phyloP scores from a whole-genome alignment of 441 rosid genomes.

The Metrosideros polymorpha region DNA sequence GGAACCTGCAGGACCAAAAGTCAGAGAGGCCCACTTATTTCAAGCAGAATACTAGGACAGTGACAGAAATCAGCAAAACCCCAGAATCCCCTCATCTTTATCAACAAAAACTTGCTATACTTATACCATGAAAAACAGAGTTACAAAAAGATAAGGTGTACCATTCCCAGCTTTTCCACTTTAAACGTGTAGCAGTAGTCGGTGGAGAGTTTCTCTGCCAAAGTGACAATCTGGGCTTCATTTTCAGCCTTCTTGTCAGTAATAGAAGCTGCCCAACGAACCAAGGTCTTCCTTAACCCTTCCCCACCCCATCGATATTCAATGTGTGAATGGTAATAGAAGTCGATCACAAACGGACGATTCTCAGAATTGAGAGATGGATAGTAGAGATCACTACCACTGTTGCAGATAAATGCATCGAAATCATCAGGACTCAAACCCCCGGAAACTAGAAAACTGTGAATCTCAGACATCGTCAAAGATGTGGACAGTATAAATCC shows the following conservation, averaged over 20 bases:
- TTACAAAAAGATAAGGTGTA: conserved; percentile 9
- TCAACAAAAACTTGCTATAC: background rate
- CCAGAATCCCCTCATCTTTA: background rate
- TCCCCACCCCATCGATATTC: conserved; percentile 94
- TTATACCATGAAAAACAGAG: background rate
- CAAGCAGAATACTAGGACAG: background rate
- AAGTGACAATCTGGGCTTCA: conserved; percentile 39
- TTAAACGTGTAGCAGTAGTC: conserved; percentile 63
- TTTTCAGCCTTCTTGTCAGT: conserved; percentile 37
- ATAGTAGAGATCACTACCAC: conserved; percentile 82
- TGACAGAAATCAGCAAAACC: background rate
- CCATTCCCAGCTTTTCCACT: conserved; percentile 52
- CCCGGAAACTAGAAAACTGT: conserved; percentile 53
- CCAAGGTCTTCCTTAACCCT: conserved; percentile 78
- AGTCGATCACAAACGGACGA: conserved; percentile 56
- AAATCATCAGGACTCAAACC: conserved; percentile 61
- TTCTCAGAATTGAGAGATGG: conserved; percentile 54
- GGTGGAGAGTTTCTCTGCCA: conserved; percentile 60
- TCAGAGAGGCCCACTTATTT: background rate
- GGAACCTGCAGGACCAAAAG: conserved; percentile 42
- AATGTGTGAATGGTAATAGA: conserved; percentile 69
- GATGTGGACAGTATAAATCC: conserved; percentile 79
- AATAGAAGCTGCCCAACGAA: conserved; percentile 68
- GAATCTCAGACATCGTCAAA: conserved; percentile 61
- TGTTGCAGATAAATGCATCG: conserved; percentile 83